Percentiles rank a stretch among this genome's conserved stretches.
Evolutionary conservation across 2,329 filamentous ascomycete species (phyloP).

Genomic region (Botryosphaeria dothidea): DNA sequence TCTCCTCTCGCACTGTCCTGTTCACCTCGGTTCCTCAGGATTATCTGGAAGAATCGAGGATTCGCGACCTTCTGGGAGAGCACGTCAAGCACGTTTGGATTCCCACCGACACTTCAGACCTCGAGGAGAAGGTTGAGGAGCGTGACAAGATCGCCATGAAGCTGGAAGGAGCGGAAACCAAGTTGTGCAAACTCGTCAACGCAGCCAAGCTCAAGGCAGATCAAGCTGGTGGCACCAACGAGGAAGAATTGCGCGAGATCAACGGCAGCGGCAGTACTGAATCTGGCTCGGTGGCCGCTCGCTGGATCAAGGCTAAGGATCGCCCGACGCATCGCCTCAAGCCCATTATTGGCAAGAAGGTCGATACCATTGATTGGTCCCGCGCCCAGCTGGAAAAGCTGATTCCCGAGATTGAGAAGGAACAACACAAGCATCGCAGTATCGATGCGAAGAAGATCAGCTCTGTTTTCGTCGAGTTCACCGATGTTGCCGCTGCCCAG

Average conservation of each 20-base stretch:
- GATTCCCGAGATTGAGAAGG: conserved; percentile 16
- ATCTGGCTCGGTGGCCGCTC: conserved; percentile 12
- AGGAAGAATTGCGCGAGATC: conserved; percentile 13
- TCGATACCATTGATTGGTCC: conserved; percentile 19
- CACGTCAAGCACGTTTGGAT: conserved; percentile 18
- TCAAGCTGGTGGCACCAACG: not conserved
- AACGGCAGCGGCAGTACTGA: conserved; percentile 1
- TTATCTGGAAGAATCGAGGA: conserved; percentile 7
- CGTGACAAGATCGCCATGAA: conserved; percentile 12
- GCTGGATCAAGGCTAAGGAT: conserved; percentile 12
- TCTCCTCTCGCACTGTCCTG: conserved; percentile 88
- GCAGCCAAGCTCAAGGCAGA: not conserved
- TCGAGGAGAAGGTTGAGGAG: conserved; percentile 17
- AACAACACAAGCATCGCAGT: conserved; percentile 3
- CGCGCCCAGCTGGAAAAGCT: conserved; percentile 13
- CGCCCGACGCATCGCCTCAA: conserved; percentile 18
- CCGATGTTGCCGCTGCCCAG: conserved; percentile 79
- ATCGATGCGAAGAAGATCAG: not conserved
- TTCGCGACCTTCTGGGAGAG: conserved; percentile 17
- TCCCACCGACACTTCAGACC: conserved; percentile 9
- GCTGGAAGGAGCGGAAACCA: conserved; percentile 17
- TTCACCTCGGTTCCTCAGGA: conserved; percentile 47
- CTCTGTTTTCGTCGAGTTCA: conserved; percentile 90
- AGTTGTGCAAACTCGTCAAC: conserved; percentile 15
- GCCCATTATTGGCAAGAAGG: conserved; percentile 19